Conservation (phyloP, 345 rosid genomes). For the Brassica cretica region DNA sequence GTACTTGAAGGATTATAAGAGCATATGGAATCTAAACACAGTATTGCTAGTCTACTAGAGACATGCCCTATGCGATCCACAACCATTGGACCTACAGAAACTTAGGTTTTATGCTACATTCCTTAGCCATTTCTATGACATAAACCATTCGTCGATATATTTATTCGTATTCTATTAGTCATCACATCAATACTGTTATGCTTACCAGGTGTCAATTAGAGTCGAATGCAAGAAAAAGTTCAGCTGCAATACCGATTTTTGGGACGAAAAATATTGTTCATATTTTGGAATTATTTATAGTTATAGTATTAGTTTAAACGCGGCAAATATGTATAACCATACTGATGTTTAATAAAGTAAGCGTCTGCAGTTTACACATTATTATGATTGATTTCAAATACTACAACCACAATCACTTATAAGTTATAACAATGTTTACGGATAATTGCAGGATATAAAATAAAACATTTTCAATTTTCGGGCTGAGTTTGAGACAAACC, state of each 20-base stretch:
- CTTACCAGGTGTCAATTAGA: constrained; percentile 7
- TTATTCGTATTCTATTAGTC: constrained; percentile 24
- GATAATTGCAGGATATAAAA: background rate
- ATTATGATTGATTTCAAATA: background rate
- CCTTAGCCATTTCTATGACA: constrained; percentile 34
- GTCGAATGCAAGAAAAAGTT: background rate
- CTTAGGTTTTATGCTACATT: constrained; percentile 31
- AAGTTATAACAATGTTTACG: background rate
- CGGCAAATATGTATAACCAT: background rate
- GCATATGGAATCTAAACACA: constrained; percentile 39
- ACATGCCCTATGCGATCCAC: constrained; percentile 24
- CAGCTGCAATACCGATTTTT: background rate
- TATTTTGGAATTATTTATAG: background rate
- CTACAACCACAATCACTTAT: background rate
- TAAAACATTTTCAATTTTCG: background rate
- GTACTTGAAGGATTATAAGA: constrained; percentile 39
- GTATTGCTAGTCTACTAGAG: constrained; percentile 25
- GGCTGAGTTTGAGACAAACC: background rate
- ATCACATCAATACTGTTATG: constrained; percentile 2
- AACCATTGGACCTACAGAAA: constrained; percentile 26
- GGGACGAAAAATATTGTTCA: background rate
- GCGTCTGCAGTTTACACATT: background rate
- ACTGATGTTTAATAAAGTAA: background rate
- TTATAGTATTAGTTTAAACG: background rate
- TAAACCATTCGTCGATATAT: constrained; percentile 17